These are phyloP conservation scores for Canariomyces notabilis DNA, from an alignment of 2,329 filamentous ascomycete species.

Conservation along the genomic window DNA sequence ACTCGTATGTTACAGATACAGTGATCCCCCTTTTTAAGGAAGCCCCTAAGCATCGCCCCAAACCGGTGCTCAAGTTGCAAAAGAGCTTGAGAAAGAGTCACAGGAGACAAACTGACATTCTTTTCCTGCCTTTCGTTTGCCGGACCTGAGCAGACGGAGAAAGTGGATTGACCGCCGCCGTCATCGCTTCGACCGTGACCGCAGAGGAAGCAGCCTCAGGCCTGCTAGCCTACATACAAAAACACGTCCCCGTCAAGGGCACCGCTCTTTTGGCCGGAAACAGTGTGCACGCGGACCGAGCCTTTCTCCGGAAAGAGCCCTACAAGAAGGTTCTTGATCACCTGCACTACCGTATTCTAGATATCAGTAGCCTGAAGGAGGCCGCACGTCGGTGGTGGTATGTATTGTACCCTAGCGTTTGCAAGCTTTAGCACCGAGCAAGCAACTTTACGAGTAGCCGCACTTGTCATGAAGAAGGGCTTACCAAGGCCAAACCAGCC, in stretches of 20 bases:
- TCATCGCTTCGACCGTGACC: slow-evolving; percentile 67
- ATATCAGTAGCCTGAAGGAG: slow-evolving; percentile 91
- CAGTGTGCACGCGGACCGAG: slow-evolving; percentile 83
- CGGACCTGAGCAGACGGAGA: slow-evolving; percentile 52
- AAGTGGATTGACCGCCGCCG: slow-evolving; percentile 75
- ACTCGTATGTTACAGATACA: slow-evolving; percentile 49
- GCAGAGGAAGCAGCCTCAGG: slow-evolving; percentile 65
- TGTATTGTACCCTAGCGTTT: neutral
- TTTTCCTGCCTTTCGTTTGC: neutral
- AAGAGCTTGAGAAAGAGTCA: too few species aligned
- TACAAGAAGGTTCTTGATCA: slow-evolving; percentile 70
- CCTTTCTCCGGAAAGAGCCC: slow-evolving; percentile 70
- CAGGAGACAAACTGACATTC: neutral
- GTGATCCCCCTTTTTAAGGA: too few species aligned
- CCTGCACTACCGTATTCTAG: slow-evolving; percentile 84
- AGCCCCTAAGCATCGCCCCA: too few species aligned
- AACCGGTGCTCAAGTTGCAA: too few species aligned
- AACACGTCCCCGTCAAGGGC: slow-evolving; percentile 60
- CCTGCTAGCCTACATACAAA: slow-evolving; percentile 73
- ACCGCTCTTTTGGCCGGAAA: slow-evolving; percentile 81
- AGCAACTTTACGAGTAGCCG: too few species aligned
- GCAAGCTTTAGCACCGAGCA: too few species aligned
- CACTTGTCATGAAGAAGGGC: too few species aligned
- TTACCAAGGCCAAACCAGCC: slow-evolving; percentile 12
- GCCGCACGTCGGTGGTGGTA: slow-evolving; percentile 74